These are phyloP conservation scores for Pyrenochaeta sp. DNA, from an alignment of 2,329 filamentous ascomycete genomes.

Conservation along the genomic window DNA sequence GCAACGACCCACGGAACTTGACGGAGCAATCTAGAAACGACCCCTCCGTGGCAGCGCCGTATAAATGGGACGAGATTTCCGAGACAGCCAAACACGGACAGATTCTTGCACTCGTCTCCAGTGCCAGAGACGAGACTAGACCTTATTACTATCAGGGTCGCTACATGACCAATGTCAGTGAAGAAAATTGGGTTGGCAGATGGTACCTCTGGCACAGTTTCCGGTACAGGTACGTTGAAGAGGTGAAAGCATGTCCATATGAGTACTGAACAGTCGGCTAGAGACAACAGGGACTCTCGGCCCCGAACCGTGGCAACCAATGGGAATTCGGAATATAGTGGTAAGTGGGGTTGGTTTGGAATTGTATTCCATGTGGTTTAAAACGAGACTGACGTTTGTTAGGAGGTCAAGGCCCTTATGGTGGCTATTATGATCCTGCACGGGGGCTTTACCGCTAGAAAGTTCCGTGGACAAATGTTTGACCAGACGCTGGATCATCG, in stretches of 20 bases:
- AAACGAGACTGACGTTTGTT: slow-evolving; percentile 9
- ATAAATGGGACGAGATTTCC: slow-evolving; percentile 56
- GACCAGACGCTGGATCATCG: slow-evolving; percentile 3
- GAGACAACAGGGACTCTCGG: slow-evolving; percentile 42
- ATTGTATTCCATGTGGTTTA: too few relatives aligned
- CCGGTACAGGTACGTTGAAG: slow-evolving; percentile 46
- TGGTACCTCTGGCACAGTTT: slow-evolving; percentile 62
- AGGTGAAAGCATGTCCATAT: too few relatives aligned
- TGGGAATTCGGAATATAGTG: slow-evolving; percentile 1
- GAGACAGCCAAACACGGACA: slow-evolving; percentile 58
- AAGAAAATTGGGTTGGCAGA: slow-evolving; percentile 59
- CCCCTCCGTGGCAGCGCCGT: slow-evolving; percentile 47
- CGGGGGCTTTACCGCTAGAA: slow-evolving; percentile 25
- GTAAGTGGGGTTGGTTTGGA: too few relatives aligned
- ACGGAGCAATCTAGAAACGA: slow-evolving; percentile 45
- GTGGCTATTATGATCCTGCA: slow-evolving; percentile 34
- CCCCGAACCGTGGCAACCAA: slow-evolving; percentile 6
- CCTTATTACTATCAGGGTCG: slow-evolving; percentile 53
- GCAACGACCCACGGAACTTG: slow-evolving; percentile 48
- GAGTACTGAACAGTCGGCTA: slow-evolving; percentile 13
- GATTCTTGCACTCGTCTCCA: slow-evolving; percentile 51
- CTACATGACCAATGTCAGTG: slow-evolving; percentile 50
- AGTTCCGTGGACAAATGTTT: background rate
- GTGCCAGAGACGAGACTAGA: slow-evolving; percentile 49
- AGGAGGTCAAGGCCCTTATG: slow-evolving; percentile 9